phyloP scores from a whole-genome alignment of 148 eudicot species.

The Heliamphora exappendiculata region DNA sequence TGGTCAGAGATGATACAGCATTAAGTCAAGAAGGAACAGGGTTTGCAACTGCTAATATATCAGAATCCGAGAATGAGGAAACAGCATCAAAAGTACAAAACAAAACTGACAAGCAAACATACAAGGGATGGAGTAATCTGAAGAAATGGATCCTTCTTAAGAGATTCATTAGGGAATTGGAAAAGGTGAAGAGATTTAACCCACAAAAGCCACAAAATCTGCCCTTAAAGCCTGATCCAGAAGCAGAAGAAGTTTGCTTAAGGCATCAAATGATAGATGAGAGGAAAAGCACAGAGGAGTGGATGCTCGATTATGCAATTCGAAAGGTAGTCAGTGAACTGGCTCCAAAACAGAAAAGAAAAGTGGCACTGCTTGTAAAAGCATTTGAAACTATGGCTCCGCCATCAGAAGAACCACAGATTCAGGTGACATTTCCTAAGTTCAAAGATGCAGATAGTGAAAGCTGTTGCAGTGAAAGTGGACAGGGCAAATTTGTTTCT shows the following conservation, averaged over 20 bases:
- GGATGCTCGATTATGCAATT: slow-evolving; percentile 96
- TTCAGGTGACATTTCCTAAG: slow-evolving; percentile 14
- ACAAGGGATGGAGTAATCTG: slow-evolving; percentile 58
- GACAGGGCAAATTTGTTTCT: not conserved
- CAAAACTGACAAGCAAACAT: slow-evolving; percentile 31
- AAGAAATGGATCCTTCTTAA: slow-evolving; percentile 55
- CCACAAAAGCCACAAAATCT: slow-evolving; percentile 34
- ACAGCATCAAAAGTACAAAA: slow-evolving; percentile 21
- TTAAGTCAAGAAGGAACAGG: slow-evolving; percentile 18
- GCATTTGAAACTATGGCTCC: slow-evolving; percentile 80
- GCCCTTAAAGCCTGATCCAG: slow-evolving; percentile 32
- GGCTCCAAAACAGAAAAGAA: slow-evolving; percentile 69
- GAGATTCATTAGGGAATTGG: slow-evolving; percentile 65
- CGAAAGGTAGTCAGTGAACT: slow-evolving; percentile 59
- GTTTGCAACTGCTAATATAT: not conserved
- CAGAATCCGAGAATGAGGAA: slow-evolving; percentile 18
- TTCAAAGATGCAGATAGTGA: slow-evolving; percentile 5
- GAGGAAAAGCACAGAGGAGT: slow-evolving; percentile 58
- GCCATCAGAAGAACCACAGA: slow-evolving; percentile 27
- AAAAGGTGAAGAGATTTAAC: slow-evolving; percentile 56
- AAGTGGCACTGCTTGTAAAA: slow-evolving; percentile 68
- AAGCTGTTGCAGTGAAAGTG: not conserved
- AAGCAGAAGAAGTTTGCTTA: slow-evolving; percentile 50
- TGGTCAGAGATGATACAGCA: slow-evolving; percentile 10
- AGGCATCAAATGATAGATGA: slow-evolving; percentile 50